These are phyloP conservation scores for Serendipita sp. DNA, from an alignment of 768 basidiomycete genomes.

Conservation along the genomic window DNA sequence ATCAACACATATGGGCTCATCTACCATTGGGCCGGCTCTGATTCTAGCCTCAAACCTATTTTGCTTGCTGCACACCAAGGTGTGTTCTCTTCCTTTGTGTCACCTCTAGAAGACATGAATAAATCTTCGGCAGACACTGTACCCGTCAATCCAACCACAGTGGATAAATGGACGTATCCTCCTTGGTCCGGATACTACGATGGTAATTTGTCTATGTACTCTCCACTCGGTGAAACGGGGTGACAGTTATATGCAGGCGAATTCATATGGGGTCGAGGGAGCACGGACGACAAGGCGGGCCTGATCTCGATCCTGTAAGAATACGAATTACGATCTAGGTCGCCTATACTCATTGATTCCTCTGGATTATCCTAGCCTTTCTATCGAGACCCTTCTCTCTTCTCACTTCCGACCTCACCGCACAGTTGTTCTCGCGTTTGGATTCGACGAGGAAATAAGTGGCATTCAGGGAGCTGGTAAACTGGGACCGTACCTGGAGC, in stretches of 20 bases:
- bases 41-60: slow-evolving; percentile 21
- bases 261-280: slow-evolving; percentile 62
- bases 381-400: slow-evolving; percentile 49
- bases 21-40: slow-evolving; percentile 22
- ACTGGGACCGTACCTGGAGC: slow-evolving; percentile 30
- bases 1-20: slow-evolving; percentile 25
- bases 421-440: slow-evolving; percentile 42
- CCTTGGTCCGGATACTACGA: slow-evolving; percentile 17
- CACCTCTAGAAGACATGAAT: background rate
- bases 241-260: slow-evolving; percentile 24
- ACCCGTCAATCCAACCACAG: slow-evolving; percentile 25
- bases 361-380: slow-evolving; percentile 19
- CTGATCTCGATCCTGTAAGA: slow-evolving; percentile 46
- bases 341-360: background rate
- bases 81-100: background rate
- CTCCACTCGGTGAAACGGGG: background rate
- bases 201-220: slow-evolving; percentile 1
- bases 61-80: slow-evolving; percentile 16
- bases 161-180: slow-evolving; percentile 22
- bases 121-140: slow-evolving; percentile 16
- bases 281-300: slow-evolving; percentile 61
- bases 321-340: slow-evolving; percentile 4
- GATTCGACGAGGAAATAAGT: slow-evolving; percentile 63
- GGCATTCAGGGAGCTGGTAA: slow-evolving; percentile 31
- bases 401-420: slow-evolving; percentile 48